These are phyloP conservation scores for Fraxinus velutina DNA, from an alignment of 305 asterid genomes.

Conservation along the genomic window DNA sequence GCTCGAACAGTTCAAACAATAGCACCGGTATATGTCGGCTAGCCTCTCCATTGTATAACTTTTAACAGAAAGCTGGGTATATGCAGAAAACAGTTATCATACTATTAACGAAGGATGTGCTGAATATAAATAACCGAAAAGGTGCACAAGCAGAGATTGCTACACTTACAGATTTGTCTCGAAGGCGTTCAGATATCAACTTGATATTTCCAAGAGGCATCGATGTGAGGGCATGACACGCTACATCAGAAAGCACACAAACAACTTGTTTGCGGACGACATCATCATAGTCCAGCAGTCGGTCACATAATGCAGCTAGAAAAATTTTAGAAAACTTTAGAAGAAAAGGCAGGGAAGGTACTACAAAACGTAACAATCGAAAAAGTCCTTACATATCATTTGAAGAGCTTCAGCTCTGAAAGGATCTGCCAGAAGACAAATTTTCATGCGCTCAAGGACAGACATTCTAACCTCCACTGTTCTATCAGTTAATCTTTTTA, in stretches of 20 bases:
- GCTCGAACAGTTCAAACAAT: conserved; percentile 46
- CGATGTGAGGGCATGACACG: conserved; percentile 58
- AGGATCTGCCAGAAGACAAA: conserved; percentile 71
- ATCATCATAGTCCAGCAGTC: conserved; percentile 86
- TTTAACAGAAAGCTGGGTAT: conserved; percentile 74
- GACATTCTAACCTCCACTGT: conserved; percentile 78
- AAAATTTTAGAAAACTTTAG: conserved; percentile 33
- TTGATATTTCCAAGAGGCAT: conserved; percentile 66
- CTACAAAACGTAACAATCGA: conserved; percentile 11
- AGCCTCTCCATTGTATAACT: conserved; percentile 87
- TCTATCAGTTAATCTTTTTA: conserved; percentile 89
- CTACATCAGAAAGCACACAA: conserved; percentile 78
- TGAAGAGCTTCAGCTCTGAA: conserved; percentile 72
- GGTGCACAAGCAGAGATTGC: conserved; percentile 17
- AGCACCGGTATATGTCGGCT: conserved; percentile 72
- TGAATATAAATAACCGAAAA: conserved; percentile 13
- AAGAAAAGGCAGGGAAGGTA: conserved; percentile 18
- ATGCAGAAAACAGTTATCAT: conserved; percentile 31
- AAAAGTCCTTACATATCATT: conserved; percentile 61
- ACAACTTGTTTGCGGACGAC: conserved; percentile 91
- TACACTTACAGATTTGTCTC: conserved; percentile 86
- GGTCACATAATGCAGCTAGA: conserved; percentile 85
- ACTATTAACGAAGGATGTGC: conserved; percentile 18
- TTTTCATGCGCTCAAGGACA: conserved; percentile 76
- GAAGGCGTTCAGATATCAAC: conserved; percentile 90